Evolutionary conservation across 2,329 filamentous ascomycete genomes (phyloP).

Genomic region (Sphaerulina populicola): DNA sequence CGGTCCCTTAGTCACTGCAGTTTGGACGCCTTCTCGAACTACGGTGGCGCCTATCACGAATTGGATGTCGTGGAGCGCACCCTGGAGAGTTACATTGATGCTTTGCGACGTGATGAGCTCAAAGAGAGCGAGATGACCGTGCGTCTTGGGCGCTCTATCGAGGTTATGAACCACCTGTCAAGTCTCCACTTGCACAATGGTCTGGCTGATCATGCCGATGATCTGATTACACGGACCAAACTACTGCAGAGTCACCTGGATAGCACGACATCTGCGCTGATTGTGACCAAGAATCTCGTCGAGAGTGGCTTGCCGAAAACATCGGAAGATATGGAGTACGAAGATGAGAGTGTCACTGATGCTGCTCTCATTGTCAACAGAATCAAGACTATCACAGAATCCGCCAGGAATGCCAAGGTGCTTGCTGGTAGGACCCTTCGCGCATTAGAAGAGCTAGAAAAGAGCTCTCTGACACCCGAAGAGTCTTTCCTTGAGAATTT

Average conservation of each 20-base stretch:
- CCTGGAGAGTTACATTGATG: constrained; percentile 80
- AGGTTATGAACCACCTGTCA: constrained; percentile 76
- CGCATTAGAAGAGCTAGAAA: constrained; percentile 67
- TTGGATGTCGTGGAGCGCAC: constrained; percentile 85
- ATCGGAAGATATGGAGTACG: constrained; percentile 47
- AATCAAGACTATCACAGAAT: constrained; percentile 61
- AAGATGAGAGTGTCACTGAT: constrained; percentile 47
- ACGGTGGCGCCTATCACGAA: constrained; percentile 74
- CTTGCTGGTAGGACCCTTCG: constrained; percentile 69
- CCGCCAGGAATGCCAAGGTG: constrained; percentile 76
- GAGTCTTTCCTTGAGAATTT: constrained; percentile 61
- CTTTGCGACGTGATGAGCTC: constrained; percentile 71
- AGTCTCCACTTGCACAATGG: constrained; percentile 67
- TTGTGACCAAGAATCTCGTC: constrained; percentile 56
- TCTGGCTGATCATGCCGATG: constrained; percentile 66
- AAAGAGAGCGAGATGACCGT: constrained; percentile 74
- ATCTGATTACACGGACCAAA: constrained; percentile 66
- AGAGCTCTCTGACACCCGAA: constrained; percentile 63
- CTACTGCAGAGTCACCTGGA: constrained; percentile 77
- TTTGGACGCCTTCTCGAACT: constrained; percentile 66
- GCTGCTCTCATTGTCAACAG: constrained; percentile 57
- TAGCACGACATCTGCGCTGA: constrained; percentile 60
- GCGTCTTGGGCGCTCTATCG: constrained; percentile 72
- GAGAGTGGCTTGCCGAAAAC: constrained; percentile 53
- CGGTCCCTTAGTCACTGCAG: constrained; percentile 72